Percentiles rank a stretch among this genome's conserved stretches.
phyloP scores from a whole-genome alignment of 1,284 basidiomycete species.

The Cutaneotrichosporon cavernicola region DNA sequence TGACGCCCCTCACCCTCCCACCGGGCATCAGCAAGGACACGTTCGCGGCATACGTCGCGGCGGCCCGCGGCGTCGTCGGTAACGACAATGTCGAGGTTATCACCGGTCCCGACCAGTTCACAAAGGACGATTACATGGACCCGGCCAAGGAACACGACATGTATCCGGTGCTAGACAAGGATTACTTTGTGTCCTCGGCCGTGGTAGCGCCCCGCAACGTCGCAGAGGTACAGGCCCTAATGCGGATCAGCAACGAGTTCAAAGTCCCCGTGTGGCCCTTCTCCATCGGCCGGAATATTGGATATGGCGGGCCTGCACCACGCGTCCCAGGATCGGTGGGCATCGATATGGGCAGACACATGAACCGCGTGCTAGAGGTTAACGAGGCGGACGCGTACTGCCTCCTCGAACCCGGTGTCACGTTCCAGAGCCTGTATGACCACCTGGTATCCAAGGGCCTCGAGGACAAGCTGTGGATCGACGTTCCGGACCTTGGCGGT shows the following conservation, averaged over 20 bases:
- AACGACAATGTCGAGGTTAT: conserved; percentile 15
- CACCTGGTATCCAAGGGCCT: conserved; percentile 7
- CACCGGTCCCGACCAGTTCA: conserved; percentile 17
- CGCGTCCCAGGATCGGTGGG: conserved; percentile 16
- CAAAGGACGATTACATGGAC: conserved; percentile 21
- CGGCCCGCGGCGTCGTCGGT: conserved; percentile 12
- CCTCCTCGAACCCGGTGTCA: conserved; percentile 18
- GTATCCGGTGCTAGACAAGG: conserved; percentile 19
- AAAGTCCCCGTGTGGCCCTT: conserved; percentile 19
- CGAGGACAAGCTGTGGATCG: conserved; percentile 20
- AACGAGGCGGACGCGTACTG: conserved; percentile 18
- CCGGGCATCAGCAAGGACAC: conserved; percentile 10
- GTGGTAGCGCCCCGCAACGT: conserved; percentile 15
- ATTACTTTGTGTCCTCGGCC: conserved; percentile 19
- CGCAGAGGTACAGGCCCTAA: conserved; percentile 13
- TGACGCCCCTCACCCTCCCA: conserved; percentile 11
- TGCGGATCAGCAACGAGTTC: conserved; percentile 17
- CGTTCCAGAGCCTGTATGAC: conserved; percentile 19
- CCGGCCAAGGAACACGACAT: conserved; percentile 22
- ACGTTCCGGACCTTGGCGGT: conserved; percentile 16
- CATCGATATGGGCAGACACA: conserved; percentile 16
- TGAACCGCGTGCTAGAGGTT: conserved; percentile 19
- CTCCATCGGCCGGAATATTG: conserved; percentile 15
- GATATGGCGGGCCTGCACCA: conserved; percentile 17
- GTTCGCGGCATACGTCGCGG: conserved; percentile 11